Conservation (phyloP, 2,329 filamentous ascomycete species). For the Penicillium sumatraense region DNA sequence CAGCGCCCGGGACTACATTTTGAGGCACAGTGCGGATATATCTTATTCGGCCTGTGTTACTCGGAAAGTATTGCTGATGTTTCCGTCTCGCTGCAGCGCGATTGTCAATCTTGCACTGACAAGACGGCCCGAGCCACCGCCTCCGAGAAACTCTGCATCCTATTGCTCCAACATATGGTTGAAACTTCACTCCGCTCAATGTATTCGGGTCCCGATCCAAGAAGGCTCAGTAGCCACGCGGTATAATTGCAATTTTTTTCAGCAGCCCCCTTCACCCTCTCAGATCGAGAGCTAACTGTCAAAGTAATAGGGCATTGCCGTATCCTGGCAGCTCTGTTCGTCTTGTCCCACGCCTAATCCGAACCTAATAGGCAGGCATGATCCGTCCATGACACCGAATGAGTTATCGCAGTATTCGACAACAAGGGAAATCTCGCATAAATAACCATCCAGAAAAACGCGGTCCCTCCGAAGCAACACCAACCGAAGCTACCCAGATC, state of each 20-base stretch:
- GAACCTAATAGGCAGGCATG: not conserved
- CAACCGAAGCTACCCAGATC: no score
- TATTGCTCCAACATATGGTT: not conserved
- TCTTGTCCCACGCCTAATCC: not conserved
- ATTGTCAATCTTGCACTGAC: no score
- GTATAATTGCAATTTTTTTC: not conserved
- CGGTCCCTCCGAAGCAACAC: no score
- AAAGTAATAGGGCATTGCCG: not conserved
- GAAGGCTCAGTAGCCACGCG: not conserved
- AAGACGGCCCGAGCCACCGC: not conserved
- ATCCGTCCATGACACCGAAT: no score
- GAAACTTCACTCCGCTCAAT: not conserved
- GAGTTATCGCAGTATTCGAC: no score
- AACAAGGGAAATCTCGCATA: no score
- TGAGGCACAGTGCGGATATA: not conserved
- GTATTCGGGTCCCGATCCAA: not conserved
- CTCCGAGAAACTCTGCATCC: not conserved
- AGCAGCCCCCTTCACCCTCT: not conserved
- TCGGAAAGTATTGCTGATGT: constrained; percentile 18
- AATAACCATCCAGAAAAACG: no score
- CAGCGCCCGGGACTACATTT: not conserved
- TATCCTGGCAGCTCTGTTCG: not conserved
- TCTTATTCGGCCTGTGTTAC: constrained; percentile 12
- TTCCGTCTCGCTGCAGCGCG: not conserved
- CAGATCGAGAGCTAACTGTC: not conserved